A percentile compares a stretch with the other conserved stretches of the same genome.
Conservation (phyloP, 1,284 basidiomycete genomes). For the Microbotryomycetes sp. region DNA sequence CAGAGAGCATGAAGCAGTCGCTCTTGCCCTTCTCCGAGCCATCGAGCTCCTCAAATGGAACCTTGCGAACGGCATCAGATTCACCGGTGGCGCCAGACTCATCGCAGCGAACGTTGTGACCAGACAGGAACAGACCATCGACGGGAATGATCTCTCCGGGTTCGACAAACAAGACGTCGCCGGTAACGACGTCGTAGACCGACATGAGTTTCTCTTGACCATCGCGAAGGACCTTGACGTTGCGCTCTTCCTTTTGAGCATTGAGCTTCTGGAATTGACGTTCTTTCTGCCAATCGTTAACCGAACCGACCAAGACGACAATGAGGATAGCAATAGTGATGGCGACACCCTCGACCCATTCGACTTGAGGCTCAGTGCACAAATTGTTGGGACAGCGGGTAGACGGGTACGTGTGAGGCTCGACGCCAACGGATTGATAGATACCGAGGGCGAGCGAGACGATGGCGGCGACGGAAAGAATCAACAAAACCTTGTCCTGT, state of each 20-base stretch:
- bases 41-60: slow-evolving; percentile 69
- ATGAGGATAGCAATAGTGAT: slow-evolving; percentile 84
- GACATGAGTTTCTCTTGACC: slow-evolving; percentile 74
- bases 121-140: slow-evolving; percentile 86
- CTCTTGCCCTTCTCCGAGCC: slow-evolving; percentile 53
- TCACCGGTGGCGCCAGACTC: slow-evolving; percentile 96
- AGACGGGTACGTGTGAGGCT: slow-evolving; percentile 50
- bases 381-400: slow-evolving; percentile 39
- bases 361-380: slow-evolving; percentile 47
- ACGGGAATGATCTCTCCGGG: slow-evolving; percentile 94
- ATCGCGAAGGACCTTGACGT: slow-evolving; percentile 81
- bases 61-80: slow-evolving; percentile 88
- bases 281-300: slow-evolving; percentile 97
- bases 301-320: slow-evolving; percentile 77
- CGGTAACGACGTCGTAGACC: slow-evolving; percentile 86
- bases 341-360: slow-evolving; percentile 98
- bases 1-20: slow-evolving; percentile 89
- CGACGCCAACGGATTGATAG: slow-evolving; percentile 79
- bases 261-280: slow-evolving; percentile 88
- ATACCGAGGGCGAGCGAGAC: slow-evolving; percentile 90
- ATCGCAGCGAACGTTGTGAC: slow-evolving; percentile 92
- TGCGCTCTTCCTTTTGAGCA: slow-evolving; percentile 90
- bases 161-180: slow-evolving; percentile 84
- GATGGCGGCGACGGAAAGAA: slow-evolving; percentile 84
- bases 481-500: slow-evolving; percentile 52